phyloP scores from a whole-genome alignment of 352 stramenopile genomes.

The Phytophthora europaea region DNA sequence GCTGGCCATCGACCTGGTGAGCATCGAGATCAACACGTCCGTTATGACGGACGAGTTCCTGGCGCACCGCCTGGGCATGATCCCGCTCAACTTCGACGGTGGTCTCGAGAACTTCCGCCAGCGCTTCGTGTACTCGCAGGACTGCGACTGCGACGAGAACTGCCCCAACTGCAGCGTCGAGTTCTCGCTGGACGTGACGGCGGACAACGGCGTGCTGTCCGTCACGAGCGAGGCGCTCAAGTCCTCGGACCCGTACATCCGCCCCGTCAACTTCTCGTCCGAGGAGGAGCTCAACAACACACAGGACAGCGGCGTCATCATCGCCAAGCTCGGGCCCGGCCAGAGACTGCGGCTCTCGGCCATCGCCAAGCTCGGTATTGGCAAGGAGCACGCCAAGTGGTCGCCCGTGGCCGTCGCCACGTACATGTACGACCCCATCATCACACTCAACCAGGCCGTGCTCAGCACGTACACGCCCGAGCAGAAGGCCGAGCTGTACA shows the following conservation, averaged over 20 bases:
- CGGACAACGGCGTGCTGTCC: conserved; percentile 74
- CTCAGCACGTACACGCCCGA: conserved; percentile 94
- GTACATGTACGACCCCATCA: conserved; percentile 94
- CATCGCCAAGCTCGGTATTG: conserved; percentile 95
- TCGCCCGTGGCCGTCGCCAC: conserved; percentile 96
- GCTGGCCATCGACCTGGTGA: conserved; percentile 99
- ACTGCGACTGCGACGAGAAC: conserved; percentile 96
- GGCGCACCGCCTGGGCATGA: conserved; percentile 97
- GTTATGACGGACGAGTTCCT: conserved; percentile 99
- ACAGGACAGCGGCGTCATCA: conserved; percentile 96
- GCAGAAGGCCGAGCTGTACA: conserved; percentile 96
- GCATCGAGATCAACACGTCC: conserved; percentile 97
- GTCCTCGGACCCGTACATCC: conserved; percentile 89
- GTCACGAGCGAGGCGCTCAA: conserved; percentile 85
- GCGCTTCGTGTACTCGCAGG: conserved; percentile 91
- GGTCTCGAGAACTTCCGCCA: conserved; percentile 91
- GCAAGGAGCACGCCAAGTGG: conserved; percentile 99
- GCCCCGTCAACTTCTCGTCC: conserved; percentile 87
- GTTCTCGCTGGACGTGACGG: conserved; percentile 96
- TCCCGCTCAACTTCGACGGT: conserved; percentile 94
- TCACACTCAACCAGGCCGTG: conserved; percentile 92
- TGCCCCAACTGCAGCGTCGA: conserved; percentile 97
- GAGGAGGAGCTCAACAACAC: conserved; percentile 94
- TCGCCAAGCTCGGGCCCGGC: conserved; percentile 96
- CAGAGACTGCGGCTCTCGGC: conserved; percentile 96